Conservation (phyloP, 371 early-diverging fungal genomes). For the Syncephalastrum sp. region DNA sequence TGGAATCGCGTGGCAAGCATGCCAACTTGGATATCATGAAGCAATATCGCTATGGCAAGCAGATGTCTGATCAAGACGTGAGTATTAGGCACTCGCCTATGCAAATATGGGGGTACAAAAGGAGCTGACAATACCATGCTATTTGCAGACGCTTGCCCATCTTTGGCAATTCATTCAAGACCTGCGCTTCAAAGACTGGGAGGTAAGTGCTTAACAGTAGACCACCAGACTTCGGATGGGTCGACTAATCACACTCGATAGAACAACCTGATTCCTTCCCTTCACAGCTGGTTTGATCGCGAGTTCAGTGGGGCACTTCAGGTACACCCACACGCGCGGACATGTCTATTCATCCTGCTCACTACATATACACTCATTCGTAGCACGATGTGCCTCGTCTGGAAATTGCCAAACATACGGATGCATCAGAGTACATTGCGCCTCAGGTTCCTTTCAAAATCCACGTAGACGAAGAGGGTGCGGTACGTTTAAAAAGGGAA, state of each 20-base stretch:
- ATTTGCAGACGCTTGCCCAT: constrained; percentile 57
- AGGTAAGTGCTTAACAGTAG: constrained; percentile 28
- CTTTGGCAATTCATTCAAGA: constrained; percentile 69
- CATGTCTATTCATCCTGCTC: constrained; percentile 1
- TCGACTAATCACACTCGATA: not conserved
- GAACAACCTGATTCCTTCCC: too few species aligned
- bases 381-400: constrained; percentile 65
- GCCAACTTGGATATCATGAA: constrained; percentile 51
- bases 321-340: constrained; percentile 13
- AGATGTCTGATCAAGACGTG: constrained; percentile 58
- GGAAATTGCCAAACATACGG: constrained; percentile 42
- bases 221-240: not conserved
- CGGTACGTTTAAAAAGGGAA: constrained; percentile 10
- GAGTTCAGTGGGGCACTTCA: constrained; percentile 53
- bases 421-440: constrained; percentile 21
- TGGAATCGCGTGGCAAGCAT: constrained; percentile 50
- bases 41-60: constrained; percentile 50
- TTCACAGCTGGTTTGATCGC: constrained; percentile 53
- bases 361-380: too few species aligned
- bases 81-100: constrained; percentile 5
- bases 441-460: constrained; percentile 40
- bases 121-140: not conserved
- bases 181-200: constrained; percentile 62
- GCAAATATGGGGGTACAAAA: not conserved
- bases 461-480: constrained; percentile 42